Evolutionary conservation across 371 early-diverging fungal species (phyloP), one percentile per base, ranked within the genome.

Genomic region (Vairimorpha necatrix): DNA sequence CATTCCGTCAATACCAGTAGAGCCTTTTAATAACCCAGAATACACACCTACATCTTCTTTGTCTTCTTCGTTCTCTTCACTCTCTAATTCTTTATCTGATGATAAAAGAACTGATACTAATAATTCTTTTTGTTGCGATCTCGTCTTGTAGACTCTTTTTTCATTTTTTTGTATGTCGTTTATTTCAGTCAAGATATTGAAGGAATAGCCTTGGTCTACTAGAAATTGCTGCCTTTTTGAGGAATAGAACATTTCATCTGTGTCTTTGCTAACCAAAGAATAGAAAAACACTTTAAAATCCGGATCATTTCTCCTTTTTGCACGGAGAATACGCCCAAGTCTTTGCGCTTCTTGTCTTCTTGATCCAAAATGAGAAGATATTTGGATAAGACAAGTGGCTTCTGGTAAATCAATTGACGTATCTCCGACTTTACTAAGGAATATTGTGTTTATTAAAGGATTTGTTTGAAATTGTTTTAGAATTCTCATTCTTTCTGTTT

Each of bases 261-360:
- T 99, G 85, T 99, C 98, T 72, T 90, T 90, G 48, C 91, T 90
- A 7, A 99, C 97, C 28, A 98, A 86, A 2, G 95, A 92, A 82
- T 98, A 99, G 80, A 98, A 99, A 85, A 91, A 94, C 0, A 96
- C 96, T 80, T 93, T 94, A 79, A 91, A 91, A 0, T 95, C 96
- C 70, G 92, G 93, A 78, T 95, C 94, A 72, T 91, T 93, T 82
- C 97, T 88, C 67, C 84, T 86, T 80, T 97, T 98, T 33, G 99
- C 98, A 63, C 99, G 87, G 54, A 98, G 86, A 85, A 98, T 98
- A 34, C 87, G 34, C 61, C 94, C 95, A 54, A 98, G 85, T 4
- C 99, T 89, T 85, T 99, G 98, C 0, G 99, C 98, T 86, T 99
- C 99, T 86, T 98, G 99, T 70, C 99, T 89, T 68, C 99, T 89